These are phyloP conservation scores for Mucor velutinosus DNA, from an alignment of 371 early-diverging fungal genomes.

Conservation along the genomic window DNA sequence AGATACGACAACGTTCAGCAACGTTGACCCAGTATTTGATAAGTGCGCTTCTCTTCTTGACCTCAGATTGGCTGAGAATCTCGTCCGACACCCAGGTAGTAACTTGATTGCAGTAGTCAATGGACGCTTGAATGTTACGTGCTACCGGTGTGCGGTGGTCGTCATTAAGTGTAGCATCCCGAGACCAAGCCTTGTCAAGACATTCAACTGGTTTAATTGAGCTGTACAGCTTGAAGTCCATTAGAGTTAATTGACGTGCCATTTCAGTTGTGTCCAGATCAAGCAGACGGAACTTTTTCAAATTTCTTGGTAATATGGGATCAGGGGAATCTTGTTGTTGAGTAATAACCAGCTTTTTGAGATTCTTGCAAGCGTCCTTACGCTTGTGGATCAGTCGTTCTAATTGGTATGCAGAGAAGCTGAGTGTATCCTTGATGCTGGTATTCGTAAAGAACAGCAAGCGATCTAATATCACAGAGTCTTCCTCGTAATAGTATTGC, in stretches of 20 bases:
- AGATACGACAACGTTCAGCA: conserved; percentile 69
- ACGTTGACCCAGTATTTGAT: conserved; percentile 87
- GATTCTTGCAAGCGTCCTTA: conserved; percentile 50
- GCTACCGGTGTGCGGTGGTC: conserved; percentile 37
- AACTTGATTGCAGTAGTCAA: conserved; percentile 70
- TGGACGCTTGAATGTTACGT: conserved; percentile 73
- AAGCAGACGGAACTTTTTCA: conserved; percentile 68
- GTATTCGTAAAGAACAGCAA: conserved; percentile 77
- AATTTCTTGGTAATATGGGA: conserved; percentile 71
- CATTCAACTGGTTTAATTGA: conserved; percentile 86
- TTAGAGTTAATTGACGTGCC: conserved; percentile 92
- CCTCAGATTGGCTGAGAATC: conserved; percentile 78
- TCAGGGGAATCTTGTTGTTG: conserved; percentile 60
- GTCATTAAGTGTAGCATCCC: conserved; percentile 41
- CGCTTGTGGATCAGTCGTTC: conserved; percentile 73
- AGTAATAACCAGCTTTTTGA: conserved; percentile 69
- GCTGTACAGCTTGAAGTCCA: conserved; percentile 81
- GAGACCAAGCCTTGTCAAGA: conserved; percentile 89
- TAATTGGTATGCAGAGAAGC: conserved; percentile 77
- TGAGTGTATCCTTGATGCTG: conserved; percentile 68
- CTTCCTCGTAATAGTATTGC: conserved; percentile 79
- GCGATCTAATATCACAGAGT: conserved; percentile 61
- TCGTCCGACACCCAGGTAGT: conserved; percentile 88
- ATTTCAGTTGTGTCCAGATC: conserved; percentile 92
- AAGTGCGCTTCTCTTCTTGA: conserved; percentile 72